Base-by-base conservation (phyloP, 1,284 basidiomycete genomes). In the Somion occarium region DNA sequence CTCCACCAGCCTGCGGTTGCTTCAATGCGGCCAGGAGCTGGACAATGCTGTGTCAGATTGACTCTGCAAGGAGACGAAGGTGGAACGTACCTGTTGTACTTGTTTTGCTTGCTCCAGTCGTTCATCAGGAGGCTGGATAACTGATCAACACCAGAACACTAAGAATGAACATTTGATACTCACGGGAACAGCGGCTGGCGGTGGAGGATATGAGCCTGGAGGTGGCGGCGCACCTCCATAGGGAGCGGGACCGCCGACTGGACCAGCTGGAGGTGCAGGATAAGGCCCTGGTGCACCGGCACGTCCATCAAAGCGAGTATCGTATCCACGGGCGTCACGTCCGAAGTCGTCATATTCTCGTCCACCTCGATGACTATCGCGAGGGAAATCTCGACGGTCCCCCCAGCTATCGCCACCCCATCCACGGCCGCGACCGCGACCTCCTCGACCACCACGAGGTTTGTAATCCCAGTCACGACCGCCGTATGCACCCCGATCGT, bases 31-130 rank as follows among this genome's bases (percentile, higher is more conserved):
- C 88, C 23, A 91, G 71, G 4, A 91, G 70, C 73, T 83, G 50
- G 46, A 42, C 25, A 26, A 25, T 25, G 48, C 38, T 26, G 49
- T 52, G 49, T 37, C 48, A 44, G 47, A 53, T 49, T 41, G 38
- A 51, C n/a, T 39, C 38, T 26, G 11, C 38, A n/a, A 22, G 30
- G 23, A n/a, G n/a, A 7, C 22, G 3, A 45, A 3, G 41, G 45
- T 51, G 3, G 46, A 19, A 56, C 69, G 42, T 55, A 80, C 79
- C 64, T 89, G 86, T 60, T 91, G 88, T 1, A 91, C 88, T 66
- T 81, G 88, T 50, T 83, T 80, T 3, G 88, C 89, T 72, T 91
- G 87, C 60, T 91, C 88, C 23, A 91, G 71, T 22, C 88, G 84
- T 50, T 90, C 86, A 54, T 88, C 85, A 34, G 72, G 66, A 30